Conservation (phyloP, 129 eudicot species). For the Chrysanthemum lavandulifolium region DNA sequence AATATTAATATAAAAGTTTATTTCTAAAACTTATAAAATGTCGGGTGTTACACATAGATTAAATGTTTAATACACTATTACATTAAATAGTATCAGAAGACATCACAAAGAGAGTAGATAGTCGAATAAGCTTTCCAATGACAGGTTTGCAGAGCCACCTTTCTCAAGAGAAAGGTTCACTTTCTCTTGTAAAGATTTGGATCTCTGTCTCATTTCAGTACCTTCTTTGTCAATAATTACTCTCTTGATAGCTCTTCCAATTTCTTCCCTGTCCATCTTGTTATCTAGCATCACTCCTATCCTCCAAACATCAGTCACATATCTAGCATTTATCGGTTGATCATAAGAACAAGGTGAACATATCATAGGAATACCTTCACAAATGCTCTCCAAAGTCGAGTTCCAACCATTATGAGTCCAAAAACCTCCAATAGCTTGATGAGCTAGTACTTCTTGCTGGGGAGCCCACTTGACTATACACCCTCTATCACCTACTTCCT, state of each 20-base stretch:
- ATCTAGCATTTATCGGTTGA: slow-evolving; percentile 41
- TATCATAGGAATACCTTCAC: slow-evolving; percentile 67
- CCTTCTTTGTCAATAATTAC: slow-evolving; percentile 24
- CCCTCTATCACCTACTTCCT: slow-evolving; percentile 38
- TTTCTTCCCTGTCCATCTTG: slow-evolving; percentile 1
- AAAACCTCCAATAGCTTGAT: slow-evolving; percentile 40
- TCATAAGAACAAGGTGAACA: slow-evolving; percentile 48
- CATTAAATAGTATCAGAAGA: background rate
- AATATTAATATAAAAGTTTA: too few relatives aligned
- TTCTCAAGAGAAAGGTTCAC: slow-evolving; percentile 18
- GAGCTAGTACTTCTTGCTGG: slow-evolving; percentile 48
- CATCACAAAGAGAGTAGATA: slow-evolving; percentile 23
- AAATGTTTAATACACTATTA: background rate
- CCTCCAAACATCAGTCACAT: slow-evolving; percentile 24
- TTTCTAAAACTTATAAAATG: too few relatives aligned
- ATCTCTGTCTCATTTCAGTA: slow-evolving; percentile 26
- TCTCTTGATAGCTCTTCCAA: background rate
- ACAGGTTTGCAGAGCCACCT: slow-evolving; percentile 26
- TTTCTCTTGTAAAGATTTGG: slow-evolving; percentile 18
- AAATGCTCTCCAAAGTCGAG: slow-evolving; percentile 49
- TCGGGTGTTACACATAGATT: too few relatives aligned
- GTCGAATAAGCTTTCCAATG: slow-evolving; percentile 20
- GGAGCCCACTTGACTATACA: slow-evolving; percentile 55
- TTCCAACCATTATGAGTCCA: slow-evolving; percentile 70
- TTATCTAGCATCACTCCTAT: slow-evolving; percentile 28